Evolutionary conservation across 768 basidiomycete species (phyloP).

Genomic region (Phaffia tasmanica): DNA sequence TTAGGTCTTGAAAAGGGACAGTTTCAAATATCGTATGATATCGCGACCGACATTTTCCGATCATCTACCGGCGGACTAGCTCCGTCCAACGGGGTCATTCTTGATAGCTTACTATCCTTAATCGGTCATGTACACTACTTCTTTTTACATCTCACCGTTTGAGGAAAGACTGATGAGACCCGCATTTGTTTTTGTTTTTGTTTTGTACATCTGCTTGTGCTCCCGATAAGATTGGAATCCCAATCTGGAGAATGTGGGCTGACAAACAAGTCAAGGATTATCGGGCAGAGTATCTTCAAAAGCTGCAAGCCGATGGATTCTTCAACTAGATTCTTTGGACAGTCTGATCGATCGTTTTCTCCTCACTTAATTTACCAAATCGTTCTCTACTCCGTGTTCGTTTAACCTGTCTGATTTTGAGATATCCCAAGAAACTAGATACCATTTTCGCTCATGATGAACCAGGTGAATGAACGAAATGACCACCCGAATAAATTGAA

Average conservation of each 20-base stretch:
- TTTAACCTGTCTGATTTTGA: no score
- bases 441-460: no score
- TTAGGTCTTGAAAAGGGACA: constrained; percentile 58
- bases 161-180: neutral
- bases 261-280: constrained; percentile 30
- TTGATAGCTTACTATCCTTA: constrained; percentile 46
- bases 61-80: constrained; percentile 55
- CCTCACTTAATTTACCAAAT: no score
- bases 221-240: constrained; percentile 26
- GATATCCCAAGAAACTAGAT: no score
- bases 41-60: constrained; percentile 57
- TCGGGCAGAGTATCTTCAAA: constrained; percentile 26
- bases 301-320: no score
- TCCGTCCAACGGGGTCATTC: constrained; percentile 50
- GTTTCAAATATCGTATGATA: constrained; percentile 63
- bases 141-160: neutral
- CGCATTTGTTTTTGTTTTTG: neutral
- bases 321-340: no score
- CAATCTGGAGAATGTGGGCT: constrained; percentile 30
- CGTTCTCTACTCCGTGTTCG: no score
- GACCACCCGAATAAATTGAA: no score
- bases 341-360: no score
- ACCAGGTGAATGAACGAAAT: no score
- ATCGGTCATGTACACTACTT: constrained; percentile 34
- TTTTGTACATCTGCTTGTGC: no score